A percentile compares a stretch with the other conserved stretches of the same genome.
Evolutionary conservation across 352 stramenopile species (phyloP).

Genomic region (Blastocystis sp.): DNA sequence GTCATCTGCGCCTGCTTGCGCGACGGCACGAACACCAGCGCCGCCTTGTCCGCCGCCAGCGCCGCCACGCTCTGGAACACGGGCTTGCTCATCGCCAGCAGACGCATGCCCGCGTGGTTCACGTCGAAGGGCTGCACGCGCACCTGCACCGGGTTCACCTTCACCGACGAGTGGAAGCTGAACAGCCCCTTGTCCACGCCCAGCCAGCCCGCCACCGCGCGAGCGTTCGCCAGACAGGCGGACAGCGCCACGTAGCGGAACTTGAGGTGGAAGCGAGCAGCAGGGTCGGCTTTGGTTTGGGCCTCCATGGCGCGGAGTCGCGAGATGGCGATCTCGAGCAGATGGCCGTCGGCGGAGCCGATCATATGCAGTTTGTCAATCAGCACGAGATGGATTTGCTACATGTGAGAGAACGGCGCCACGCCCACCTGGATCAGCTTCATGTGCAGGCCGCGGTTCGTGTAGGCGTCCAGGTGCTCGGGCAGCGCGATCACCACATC

Average conservation of each 20-base stretch:
- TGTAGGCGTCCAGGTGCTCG: constrained; percentile 82
- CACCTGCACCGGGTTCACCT: constrained; percentile 93
- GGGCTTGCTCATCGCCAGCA: constrained; percentile 99
- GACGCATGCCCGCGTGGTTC: constrained; percentile 91
- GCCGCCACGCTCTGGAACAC: constrained; percentile 93
- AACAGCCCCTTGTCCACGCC: constrained; percentile 82
- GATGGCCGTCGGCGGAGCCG: constrained; percentile 88
- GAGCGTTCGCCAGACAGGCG: constrained; percentile 90
- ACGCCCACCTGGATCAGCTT: constrained; percentile 84
- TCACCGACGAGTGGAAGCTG: constrained; percentile 75
- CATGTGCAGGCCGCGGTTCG: constrained; percentile 89
- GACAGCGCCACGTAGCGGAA: constrained; percentile 90
- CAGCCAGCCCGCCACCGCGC: constrained; percentile 92
- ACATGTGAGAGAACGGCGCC: constrained; percentile 73
- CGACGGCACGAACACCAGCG: constrained; percentile 96
- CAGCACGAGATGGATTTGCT: constrained; percentile 83
- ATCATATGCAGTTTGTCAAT: constrained; percentile 97
- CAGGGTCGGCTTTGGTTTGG: too few species aligned
- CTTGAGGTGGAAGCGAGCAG: constrained; percentile 67
- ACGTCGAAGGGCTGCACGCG: constrained; percentile 89
- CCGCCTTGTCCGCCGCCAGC: constrained; percentile 86
- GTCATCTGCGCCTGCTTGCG: constrained; percentile 93
- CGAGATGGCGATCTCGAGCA: constrained; percentile 88
- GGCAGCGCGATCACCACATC: constrained; percentile 90
- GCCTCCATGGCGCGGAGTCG: constrained; percentile 80